Base-by-base conservation (phyloP, 495 filamentous ascomycete genomes). In the Hyaloscypha hepaticicola region DNA sequence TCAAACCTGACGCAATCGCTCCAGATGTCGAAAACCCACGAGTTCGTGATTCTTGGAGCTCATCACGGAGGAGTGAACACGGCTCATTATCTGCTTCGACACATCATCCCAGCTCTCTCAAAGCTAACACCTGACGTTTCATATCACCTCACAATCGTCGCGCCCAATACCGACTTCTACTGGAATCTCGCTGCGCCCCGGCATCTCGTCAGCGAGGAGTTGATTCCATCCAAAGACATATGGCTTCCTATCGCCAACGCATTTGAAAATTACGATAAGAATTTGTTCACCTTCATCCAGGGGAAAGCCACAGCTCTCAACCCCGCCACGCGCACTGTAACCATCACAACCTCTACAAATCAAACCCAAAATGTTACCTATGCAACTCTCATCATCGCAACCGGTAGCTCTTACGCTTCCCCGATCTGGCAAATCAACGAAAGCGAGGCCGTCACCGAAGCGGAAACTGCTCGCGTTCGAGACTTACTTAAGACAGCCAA, bases 21-120 rank as follows among this genome's bases (percentile, higher is more conserved):
- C 16, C 38, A 45, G n/a, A n/a, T 45, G 38, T 14, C 53, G 27
- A 57, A 1, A 2, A 60, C 27, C 8, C 60, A 79, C 61, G 77
- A 74, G 25, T 78, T 82, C 61, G 64, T 85, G 57, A 78, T 85
- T 55, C 70, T 84, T 49, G 83, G 82, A 28, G 81, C 75, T 28
- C 82, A 80, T 45, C 82, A 79, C 67, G 80, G 53, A 38, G 83
- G 81, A 29, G 58, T 82, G 14, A 77, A 77, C 8, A 75, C 72
- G 2, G 79, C 80, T 5, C 83, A 85, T 58, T 78, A 80, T 61
- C 65, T 82, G 55, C 79, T 84, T 65, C 79, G 79, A 65, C 79
- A 82, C 69, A 73, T 71, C 48, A 25, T 83, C 22, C 80, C 82
- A 14, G 49, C 61, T 5, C 71, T 82, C 5, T 29, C 38, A 0